Evolutionary conservation across 305 asterid genomes (phyloP), one percentile per base, ranked within the genome.

Genomic region (Salvia sclarea): DNA sequence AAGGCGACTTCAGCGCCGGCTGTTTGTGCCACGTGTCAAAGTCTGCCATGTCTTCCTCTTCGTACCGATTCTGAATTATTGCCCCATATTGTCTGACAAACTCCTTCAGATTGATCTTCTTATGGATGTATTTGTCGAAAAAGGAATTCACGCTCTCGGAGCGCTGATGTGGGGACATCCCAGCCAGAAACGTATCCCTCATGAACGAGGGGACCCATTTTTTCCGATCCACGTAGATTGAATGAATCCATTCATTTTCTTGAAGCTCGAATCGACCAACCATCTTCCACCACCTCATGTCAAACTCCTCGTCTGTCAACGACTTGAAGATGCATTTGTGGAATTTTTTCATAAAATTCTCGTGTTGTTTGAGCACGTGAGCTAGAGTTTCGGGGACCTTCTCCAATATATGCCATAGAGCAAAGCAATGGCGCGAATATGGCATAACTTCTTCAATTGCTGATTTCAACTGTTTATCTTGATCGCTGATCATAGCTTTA

Each of bases 221-320:
- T 54, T 81, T 88, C 55, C 91, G 92, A 70, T 92, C 93, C 28
- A 76, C 89, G 24, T 90, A 92, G 44, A 92, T 55, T 14, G 95
- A 81, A 68, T 80, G 97, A 72, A 92, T 73, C 95, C 96, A 90
- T 75, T 90, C 94, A 47, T 92, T 86, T 68, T 90, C 96, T 61
- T 90, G 96, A 18, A 92, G 81, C 70, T 86, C 98, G 76, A 88
- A 92, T 79, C 86, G 78, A 72, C 88, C 67, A 5, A 90, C 90
- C 97, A 92, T 84, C 83, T 92, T 85, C 95, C 94, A 86, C 98
- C 98, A 92, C 79, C 85, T 90, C 86, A 85, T 75, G 77, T 90
- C 96, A 79, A 92, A 92, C 70, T 82, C 85, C 66, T 92, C 98
- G 60, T 90, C 98, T 1, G 85, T 85, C 70, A 80, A 66, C 0